Percentiles rank a stretch among this genome's conserved stretches.
Evolutionary conservation across 2,329 filamentous ascomycete species (phyloP).

Genomic region (Beauveria varroae): DNA sequence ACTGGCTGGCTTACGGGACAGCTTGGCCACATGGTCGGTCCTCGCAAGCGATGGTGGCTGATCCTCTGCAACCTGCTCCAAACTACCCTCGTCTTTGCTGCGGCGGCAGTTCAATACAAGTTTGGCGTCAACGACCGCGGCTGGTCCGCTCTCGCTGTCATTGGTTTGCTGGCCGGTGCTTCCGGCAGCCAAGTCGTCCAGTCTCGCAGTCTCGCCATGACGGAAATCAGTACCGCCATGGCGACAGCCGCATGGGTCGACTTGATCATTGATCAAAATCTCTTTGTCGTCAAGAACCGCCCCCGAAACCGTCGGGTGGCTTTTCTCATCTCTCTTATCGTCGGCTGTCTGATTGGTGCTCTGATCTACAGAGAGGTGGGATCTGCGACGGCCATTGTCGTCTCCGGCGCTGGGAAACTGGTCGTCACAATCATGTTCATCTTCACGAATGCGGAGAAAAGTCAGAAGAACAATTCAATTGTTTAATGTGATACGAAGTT

Average conservation of each 20-base stretch:
- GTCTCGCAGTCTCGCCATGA: conserved; percentile 45
- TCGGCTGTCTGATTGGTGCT: conserved; percentile 45
- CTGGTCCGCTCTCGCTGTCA: conserved; percentile 32
- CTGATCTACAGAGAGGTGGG: conserved; percentile 37
- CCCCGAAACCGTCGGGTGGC: conserved; percentile 40
- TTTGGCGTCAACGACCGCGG: conserved; percentile 30
- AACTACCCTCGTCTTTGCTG: conserved; percentile 44
- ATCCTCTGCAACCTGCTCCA: conserved; percentile 48
- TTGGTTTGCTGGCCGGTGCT: conserved; percentile 46
- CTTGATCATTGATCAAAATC: conserved; percentile 45
- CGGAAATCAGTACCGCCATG: conserved; percentile 58
- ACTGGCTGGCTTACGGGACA: conserved; percentile 51
- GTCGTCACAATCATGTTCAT: conserved; percentile 37
- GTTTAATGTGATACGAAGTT: not conserved
- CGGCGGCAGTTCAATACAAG: conserved; percentile 40
- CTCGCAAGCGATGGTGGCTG: conserved; percentile 45
- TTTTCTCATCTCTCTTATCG: conserved; percentile 40
- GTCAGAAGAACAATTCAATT: not conserved
- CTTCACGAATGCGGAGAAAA: conserved; percentile 31
- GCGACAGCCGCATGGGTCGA: conserved; percentile 57
- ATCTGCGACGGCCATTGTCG: conserved; percentile 34
- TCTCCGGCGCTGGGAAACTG: conserved; percentile 38
- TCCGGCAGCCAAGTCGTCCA: conserved; percentile 53
- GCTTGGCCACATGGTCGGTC: conserved; percentile 43
- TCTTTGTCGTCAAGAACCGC: conserved; percentile 40